Evolutionary conservation across 148 eudicot species (phyloP).

Genomic region (Spergularia marina): DNA sequence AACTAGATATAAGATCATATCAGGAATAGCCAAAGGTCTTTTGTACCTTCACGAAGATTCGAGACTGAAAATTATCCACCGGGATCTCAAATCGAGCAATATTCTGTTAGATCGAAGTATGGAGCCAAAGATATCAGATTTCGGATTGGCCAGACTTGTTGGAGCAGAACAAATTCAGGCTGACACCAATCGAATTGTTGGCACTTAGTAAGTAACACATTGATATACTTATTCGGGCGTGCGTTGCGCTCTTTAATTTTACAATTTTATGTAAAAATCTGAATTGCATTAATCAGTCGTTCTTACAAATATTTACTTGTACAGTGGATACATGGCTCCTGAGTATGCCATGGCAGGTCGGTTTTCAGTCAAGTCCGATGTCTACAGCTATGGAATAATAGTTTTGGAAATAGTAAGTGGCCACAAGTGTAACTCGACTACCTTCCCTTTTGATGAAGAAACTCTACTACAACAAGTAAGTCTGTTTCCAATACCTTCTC

Average conservation of each 20-base stretch:
- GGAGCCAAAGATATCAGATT: slow-evolving; percentile 20
- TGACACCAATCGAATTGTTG: slow-evolving; percentile 22
- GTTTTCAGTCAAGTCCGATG: slow-evolving; percentile 25
- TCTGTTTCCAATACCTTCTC: no score
- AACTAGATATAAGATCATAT: neutral
- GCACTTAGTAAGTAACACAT: slow-evolving; percentile 28
- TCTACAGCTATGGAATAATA: slow-evolving; percentile 24
- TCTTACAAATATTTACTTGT: neutral
- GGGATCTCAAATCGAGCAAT: slow-evolving; percentile 24
- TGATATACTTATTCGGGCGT: no score
- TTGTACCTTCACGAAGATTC: slow-evolving; percentile 20
- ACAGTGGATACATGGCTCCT: slow-evolving; percentile 6
- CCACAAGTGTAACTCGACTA: slow-evolving; percentile 15
- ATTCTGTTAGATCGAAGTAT: slow-evolving; percentile 15
- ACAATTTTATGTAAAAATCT: no score
- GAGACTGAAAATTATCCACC: slow-evolving; percentile 14
- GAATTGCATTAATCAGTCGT: no score
- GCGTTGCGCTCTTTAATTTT: no score
- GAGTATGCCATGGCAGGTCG: slow-evolving; percentile 14
- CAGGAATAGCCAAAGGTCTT: slow-evolving; percentile 18
- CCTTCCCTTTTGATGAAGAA: slow-evolving; percentile 23
- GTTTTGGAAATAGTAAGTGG: slow-evolving; percentile 23
- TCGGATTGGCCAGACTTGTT: slow-evolving; percentile 20
- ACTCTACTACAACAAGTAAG: slow-evolving; percentile 16
- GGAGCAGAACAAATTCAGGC: slow-evolving; percentile 10